Base-by-base conservation (phyloP, 2,329 filamentous ascomycete species). In the Cordyceps farinosa region DNA sequence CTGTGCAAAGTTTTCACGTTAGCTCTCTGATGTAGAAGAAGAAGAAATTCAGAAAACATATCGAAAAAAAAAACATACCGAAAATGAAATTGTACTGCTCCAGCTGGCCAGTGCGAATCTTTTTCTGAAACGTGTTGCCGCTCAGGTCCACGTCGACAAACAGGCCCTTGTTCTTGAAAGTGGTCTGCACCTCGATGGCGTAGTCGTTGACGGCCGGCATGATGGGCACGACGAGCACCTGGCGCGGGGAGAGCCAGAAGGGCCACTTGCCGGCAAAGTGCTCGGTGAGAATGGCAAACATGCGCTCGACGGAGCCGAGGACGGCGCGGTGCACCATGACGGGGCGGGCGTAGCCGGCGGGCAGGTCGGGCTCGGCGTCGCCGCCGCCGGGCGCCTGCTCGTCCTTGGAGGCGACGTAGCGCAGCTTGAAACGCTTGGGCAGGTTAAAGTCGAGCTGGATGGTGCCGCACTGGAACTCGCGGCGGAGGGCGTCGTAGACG, bases 371-470 rank as follows among this genome's bases (percentile, higher is more conserved):
- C 55, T 79, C 80, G 66, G 75, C 76, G 70, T 84, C 82, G 65
- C 76, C 75, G 38, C 73, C 76, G 54, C 75, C 74, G 58, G 75
- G 76, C 13, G 72, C 71, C 40, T 66, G 73, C 71, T 80, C 75
- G 53, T 75, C 78, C 67, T 82, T 81, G 62, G 79, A 89, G 45
- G 88, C 87, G 27, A 76, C 70, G 63, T 77, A 78, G 65, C 75
- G 73, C 22, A 78, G 73, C 71, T 77, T 77, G 72, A 78, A 78
- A 48, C 75, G 73, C 64, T 71, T 70, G 38, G 76, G 76, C 64
- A 97, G 85, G 72, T 91, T 90, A 78, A 97, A 97, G 76, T 92
- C 92, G 73, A 97, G 90, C 79, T 98, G 94, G 69, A 98, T 96
- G 13, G 94, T 98, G 69, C 94, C 76, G 66, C 75, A 77, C 69